Percentiles rank a stretch among this genome's conserved stretches.
phyloP scores from a whole-genome alignment of 31 red algal species.

The Odonthalia washingtoniensis region DNA sequence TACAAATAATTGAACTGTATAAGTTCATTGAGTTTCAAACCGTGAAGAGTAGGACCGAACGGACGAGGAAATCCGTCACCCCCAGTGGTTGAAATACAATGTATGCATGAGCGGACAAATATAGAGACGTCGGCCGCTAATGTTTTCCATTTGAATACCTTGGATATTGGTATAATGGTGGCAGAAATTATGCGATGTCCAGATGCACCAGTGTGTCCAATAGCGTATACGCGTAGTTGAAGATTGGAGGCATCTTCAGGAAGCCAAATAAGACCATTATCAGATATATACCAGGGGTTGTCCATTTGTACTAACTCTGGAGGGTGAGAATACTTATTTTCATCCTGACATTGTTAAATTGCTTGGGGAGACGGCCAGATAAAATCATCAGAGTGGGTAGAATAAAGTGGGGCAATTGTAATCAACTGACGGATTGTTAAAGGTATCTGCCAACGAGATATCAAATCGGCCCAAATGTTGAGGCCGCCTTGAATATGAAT shows the following conservation, averaged over 20 bases:
- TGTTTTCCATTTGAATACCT: constrained; percentile 17
- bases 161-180: neutral
- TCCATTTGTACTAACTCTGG: too few relatives aligned
- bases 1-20: constrained; percentile 29
- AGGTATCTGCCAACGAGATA: too few relatives aligned
- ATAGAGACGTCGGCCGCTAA: neutral
- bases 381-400: too few relatives aligned
- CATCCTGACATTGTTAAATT: too few relatives aligned
- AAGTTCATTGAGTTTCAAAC: constrained; percentile 1
- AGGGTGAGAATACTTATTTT: too few relatives aligned
- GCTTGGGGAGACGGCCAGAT: too few relatives aligned
- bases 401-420: too few relatives aligned
- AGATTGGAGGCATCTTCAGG: neutral
- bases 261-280: constrained; percentile 22
- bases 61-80: neutral
- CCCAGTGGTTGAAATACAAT: constrained; percentile 11
- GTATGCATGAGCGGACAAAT: constrained; percentile 7
- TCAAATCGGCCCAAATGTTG: too few relatives aligned
- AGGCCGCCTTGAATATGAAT: too few relatives aligned
- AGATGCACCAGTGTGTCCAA: neutral
- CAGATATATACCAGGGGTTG: too few relatives aligned
- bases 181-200: neutral
- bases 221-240: neutral
- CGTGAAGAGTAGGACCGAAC: constrained; percentile 1
- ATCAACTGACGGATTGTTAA: too few relatives aligned